Evolutionary conservation across 2,329 filamentous ascomycete species (phyloP).

Genomic region (Aspergillus tamarii): DNA sequence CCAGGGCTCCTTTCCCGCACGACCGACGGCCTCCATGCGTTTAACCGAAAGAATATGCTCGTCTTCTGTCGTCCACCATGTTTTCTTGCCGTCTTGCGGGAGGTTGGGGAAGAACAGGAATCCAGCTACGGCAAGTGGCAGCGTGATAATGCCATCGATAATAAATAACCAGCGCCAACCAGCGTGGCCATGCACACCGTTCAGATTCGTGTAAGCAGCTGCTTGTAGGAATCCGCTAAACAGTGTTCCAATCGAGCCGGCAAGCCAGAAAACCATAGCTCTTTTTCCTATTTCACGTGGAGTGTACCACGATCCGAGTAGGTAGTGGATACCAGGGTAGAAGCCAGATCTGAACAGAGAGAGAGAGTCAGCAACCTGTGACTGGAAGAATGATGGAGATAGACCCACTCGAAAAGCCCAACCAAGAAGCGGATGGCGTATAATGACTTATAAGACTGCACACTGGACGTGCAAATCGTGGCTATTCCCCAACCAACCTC

Average conservation of each 20-base stretch:
- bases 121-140: constrained; percentile 28
- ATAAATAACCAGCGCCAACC: constrained; percentile 36
- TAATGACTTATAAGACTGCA: constrained; percentile 27
- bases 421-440: constrained; percentile 32
- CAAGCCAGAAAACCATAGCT: constrained; percentile 28
- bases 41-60: constrained; percentile 28
- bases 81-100: constrained; percentile 25
- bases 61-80: constrained; percentile 28
- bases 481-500: constrained; percentile 37
- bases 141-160: constrained; percentile 30
- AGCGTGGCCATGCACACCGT: constrained; percentile 26
- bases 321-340: constrained; percentile 30
- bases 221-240: constrained; percentile 30
- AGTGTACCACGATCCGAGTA: constrained; percentile 32
- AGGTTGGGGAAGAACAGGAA: constrained; percentile 28
- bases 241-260: constrained; percentile 22
- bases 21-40: constrained; percentile 41
- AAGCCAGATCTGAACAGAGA: constrained; percentile 21
- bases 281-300: constrained; percentile 29
- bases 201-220: constrained; percentile 27
- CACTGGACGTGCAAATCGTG: constrained; percentile 25
- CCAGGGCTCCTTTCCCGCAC: constrained; percentile 43
- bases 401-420: constrained; percentile 31
- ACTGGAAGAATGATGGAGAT: too few relatives aligned
- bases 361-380: background rate